Base-by-base conservation (phyloP, 2,329 filamentous ascomycete genomes). In the Fusarium succisae region DNA sequence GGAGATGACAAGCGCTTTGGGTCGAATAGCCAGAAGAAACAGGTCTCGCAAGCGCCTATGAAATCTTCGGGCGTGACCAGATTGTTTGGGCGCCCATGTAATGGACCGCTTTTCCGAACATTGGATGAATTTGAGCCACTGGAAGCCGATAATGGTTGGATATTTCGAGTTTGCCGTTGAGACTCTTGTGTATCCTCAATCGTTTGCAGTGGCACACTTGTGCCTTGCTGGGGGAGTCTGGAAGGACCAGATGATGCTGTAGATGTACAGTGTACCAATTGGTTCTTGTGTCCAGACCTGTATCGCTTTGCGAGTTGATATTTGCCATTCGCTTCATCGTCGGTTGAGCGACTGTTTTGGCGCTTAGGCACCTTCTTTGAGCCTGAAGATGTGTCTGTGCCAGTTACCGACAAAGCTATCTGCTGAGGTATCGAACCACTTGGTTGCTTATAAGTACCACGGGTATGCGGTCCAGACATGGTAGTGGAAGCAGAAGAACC, bases 271-370 rank as follows among this genome's bases (percentile, higher is more conserved):
- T 8, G 51, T 32, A 24, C n/a, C 35, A 55, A 61, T 37, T 45
- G 50, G 24, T 20, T 20, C 9, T 47, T 74, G 13, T 38, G 32
- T 26, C 30, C 56, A 17, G 58, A 50, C 20, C 56, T 62, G 12
- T 57, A 63, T 39, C 64, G 56, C 38, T 69, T 73, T 37, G 59
- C 37, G 14, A 58, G 57, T 30, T 51, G 47, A 28, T 56, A 61
- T 50, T 58, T 69, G 24, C 53, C 57, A 28, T 44, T 39, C n/a
- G 56, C 30, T 35, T 66, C 72, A 37, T 73, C 72, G 13, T 75
- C 72, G 7, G 53, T 61, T 26, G 61, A 69, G 39, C 72, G 63
- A n/a, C 68, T 74, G n/a, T 69, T 74, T 26, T 67, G 71, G 26
- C 72, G 72, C 43, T 74, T 74, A 24, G 63, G 71, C 30, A 55